These are phyloP conservation scores for Piper longum DNA, from an alignment of 164 flowering plant species.

Conservation along the genomic window DNA sequence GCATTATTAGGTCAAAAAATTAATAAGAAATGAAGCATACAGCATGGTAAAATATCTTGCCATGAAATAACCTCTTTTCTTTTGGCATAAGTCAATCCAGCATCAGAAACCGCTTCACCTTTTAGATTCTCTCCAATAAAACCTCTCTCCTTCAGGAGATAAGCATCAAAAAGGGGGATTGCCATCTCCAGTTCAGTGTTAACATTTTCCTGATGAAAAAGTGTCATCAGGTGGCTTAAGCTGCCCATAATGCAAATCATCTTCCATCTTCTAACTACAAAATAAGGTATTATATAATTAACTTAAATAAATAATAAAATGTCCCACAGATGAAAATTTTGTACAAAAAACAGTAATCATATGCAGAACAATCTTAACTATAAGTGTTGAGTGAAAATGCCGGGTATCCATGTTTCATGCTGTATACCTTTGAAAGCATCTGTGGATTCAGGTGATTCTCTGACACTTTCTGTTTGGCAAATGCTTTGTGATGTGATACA, in stretches of 20 bases:
- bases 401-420: background rate
- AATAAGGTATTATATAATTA: background rate
- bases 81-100: conserved; percentile 6
- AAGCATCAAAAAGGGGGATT: conserved; percentile 45
- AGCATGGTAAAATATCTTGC: conserved; percentile 8
- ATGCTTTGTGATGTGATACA: background rate
- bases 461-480: background rate
- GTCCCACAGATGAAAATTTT: too few species aligned
- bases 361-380: too few species aligned
- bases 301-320: too few species aligned
- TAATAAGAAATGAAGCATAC: conserved; percentile 2
- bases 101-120: conserved; percentile 10
- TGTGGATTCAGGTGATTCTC: background rate
- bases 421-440: background rate
- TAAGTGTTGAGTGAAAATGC: background rate
- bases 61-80: conserved; percentile 34
- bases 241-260: background rate
- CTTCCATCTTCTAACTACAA: background rate
- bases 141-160: conserved; percentile 31
- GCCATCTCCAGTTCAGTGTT: conserved; percentile 19
- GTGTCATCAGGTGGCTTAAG: background rate
- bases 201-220: conserved; percentile 25
- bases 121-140: conserved; percentile 12
- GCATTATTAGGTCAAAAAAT: background rate
- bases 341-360: too few species aligned